Conservation (phyloP, 306 rosid species). For the Vicia faba region DNA sequence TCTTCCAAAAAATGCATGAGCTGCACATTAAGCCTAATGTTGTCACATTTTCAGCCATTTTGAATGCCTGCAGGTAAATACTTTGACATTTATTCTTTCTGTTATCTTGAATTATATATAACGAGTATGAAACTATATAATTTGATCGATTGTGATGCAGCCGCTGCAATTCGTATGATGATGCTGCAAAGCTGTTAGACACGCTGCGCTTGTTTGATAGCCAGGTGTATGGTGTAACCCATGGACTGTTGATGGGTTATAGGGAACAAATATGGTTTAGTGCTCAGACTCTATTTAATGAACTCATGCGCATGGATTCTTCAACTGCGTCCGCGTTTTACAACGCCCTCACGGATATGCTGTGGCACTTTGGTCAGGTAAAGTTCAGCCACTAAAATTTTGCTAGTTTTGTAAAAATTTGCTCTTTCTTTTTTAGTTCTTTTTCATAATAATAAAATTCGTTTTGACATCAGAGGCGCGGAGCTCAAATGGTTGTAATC, state of each 20-base stretch:
- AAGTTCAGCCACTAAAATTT: conserved; percentile 20
- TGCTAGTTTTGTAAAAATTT: not conserved
- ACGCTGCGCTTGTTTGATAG: conserved; percentile 80
- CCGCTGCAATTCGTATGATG: conserved; percentile 71
- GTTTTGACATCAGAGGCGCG: conserved; percentile 59
- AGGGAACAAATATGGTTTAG: conserved; percentile 69
- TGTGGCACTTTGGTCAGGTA: conserved; percentile 98
- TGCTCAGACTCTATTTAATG: conserved; percentile 78
- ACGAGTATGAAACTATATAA: conserved; percentile 6
- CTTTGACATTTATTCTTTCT: conserved; percentile 10
- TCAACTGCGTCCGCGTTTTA: conserved; percentile 91
- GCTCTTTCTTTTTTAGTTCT: not conserved
- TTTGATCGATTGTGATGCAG: conserved; percentile 55
- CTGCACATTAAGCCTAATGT: conserved; percentile 51
- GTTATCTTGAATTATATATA: not conserved
- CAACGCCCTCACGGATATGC: conserved; percentile 95
- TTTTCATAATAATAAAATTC: not conserved
- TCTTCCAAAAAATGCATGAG: conserved; percentile 69
- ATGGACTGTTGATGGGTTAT: conserved; percentile 81
- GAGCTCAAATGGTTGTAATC: conserved; percentile 83
- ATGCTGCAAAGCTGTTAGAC: conserved; percentile 85
- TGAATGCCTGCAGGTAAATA: conserved; percentile 92
- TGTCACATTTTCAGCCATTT: conserved; percentile 77
- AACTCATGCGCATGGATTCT: conserved; percentile 82
- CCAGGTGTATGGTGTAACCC: conserved; percentile 90